Conservation (phyloP, 2,329 filamentous ascomycete species). For the Sporothrix phasma region DNA sequence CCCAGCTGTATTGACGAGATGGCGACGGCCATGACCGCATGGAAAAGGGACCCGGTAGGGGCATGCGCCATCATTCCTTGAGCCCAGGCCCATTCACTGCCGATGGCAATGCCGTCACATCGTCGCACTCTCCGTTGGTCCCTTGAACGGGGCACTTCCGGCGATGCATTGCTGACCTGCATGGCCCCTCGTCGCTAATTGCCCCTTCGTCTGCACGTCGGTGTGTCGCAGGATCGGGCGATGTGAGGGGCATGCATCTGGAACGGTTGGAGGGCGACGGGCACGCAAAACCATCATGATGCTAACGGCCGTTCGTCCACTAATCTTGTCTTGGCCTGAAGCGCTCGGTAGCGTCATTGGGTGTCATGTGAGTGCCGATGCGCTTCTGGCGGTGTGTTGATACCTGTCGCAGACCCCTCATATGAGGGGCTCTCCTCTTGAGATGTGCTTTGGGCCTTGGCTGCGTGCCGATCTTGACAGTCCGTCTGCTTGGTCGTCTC, state of each 20-base stretch:
- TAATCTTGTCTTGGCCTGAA: background rate
- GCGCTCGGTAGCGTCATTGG: background rate
- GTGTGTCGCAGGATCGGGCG: background rate
- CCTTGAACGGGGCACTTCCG: background rate
- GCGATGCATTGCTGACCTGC: background rate
- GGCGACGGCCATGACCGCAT: too few relatives aligned
- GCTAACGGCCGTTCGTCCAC: background rate
- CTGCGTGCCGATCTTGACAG: background rate
- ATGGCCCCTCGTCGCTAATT: background rate
- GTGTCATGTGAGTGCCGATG: background rate
- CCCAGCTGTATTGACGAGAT: too few relatives aligned
- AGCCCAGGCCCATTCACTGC: background rate
- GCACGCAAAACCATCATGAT: background rate
- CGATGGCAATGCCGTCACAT: too few relatives aligned
- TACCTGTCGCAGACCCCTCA: background rate
- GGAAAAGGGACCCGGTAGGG: too few relatives aligned
- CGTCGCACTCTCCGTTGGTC: too few relatives aligned
- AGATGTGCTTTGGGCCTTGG: background rate
- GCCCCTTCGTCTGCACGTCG: background rate
- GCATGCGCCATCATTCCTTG: background rate
- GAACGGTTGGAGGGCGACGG: background rate
- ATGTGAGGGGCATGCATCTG: background rate
- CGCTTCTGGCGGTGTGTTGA: background rate
- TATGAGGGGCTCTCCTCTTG: too few relatives aligned
- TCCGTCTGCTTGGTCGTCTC: background rate